Evolutionary conservation across 163 green algal genomes (phyloP).

Genomic region (Trebouxia gelatinosa): DNA sequence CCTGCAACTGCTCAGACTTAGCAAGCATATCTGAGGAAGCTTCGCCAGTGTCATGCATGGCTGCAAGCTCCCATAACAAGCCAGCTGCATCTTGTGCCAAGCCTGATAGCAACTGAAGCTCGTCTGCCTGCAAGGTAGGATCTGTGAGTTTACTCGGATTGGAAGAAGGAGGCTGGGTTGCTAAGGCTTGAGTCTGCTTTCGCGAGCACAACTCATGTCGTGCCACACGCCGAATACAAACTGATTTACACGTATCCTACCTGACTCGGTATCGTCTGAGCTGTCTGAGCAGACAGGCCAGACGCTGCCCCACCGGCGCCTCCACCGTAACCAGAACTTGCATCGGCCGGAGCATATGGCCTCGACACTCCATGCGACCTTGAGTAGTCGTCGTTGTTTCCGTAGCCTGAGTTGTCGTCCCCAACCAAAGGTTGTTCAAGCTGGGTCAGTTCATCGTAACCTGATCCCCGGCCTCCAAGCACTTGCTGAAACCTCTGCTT

Average conservation of each 20-base stretch:
- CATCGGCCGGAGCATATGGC: not conserved
- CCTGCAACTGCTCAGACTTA: slow-evolving; percentile 55
- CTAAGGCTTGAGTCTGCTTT: not conserved
- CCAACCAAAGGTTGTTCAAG: slow-evolving; percentile 53
- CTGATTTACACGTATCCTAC: not conserved
- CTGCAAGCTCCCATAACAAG: slow-evolving; percentile 63
- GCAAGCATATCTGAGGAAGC: slow-evolving; percentile 49
- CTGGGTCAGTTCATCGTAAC: slow-evolving; percentile 55
- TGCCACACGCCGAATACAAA: not conserved
- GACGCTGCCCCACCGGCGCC: not conserved
- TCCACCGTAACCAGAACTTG: not conserved
- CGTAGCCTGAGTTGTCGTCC: slow-evolving; percentile 32
- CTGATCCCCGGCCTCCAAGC: slow-evolving; percentile 20
- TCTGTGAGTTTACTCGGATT: not conserved
- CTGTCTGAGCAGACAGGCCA: not conserved
- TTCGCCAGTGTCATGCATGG: slow-evolving; percentile 48
- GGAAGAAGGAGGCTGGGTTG: not conserved
- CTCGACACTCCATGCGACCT: not conserved
- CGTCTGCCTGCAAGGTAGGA: slow-evolving; percentile 42
- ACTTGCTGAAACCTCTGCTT: slow-evolving; percentile 12
- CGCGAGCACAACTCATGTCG: not conserved
- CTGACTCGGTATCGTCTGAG: slow-evolving; percentile 34
- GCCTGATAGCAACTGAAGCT: slow-evolving; percentile 44
- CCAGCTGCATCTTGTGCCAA: slow-evolving; percentile 53
- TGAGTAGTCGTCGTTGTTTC: slow-evolving; percentile 23